These are phyloP conservation scores for Xylaria bambusicola DNA, from an alignment of 495 filamentous ascomycete genomes.

Conservation along the genomic window DNA sequence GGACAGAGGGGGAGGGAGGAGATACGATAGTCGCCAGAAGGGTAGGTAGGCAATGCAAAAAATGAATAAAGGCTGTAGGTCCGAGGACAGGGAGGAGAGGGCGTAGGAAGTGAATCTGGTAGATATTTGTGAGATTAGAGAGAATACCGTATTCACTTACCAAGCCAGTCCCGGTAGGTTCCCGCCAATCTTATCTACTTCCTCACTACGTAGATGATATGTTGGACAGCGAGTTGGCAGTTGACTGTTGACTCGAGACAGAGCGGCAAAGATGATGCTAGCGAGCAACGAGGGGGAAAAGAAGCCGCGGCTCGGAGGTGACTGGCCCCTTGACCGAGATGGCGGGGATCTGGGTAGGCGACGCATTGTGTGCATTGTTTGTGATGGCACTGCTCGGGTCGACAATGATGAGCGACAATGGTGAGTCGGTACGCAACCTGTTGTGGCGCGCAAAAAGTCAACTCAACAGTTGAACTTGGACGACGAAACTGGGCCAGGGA, in stretches of 20 bases:
- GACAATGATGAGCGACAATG: too few relatives aligned
- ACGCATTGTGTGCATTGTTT: not conserved
- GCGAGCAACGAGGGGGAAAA: not conserved
- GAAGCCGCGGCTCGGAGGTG: conserved; percentile 4
- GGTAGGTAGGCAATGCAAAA: not conserved
- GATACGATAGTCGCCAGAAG: not conserved
- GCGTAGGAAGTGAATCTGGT: not conserved
- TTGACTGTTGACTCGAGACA: too few relatives aligned
- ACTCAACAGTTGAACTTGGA: conserved; percentile 19
- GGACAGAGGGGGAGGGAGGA: not conserved
- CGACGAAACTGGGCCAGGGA: not conserved
- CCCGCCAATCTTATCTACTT: too few relatives aligned
- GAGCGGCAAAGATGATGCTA: too few relatives aligned
- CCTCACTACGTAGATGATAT: too few relatives aligned
- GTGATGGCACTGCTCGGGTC: not conserved
- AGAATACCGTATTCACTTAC: too few relatives aligned
- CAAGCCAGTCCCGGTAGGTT: too few relatives aligned
- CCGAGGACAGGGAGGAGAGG: conserved; percentile 4
- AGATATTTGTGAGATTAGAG: not conserved
- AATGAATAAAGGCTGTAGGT: not conserved
- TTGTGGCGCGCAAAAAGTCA: too few relatives aligned
- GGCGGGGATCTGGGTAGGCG: not conserved
- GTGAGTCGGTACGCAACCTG: too few relatives aligned
- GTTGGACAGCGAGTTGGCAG: too few relatives aligned
- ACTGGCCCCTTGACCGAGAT: not conserved